Evolutionary conservation across 2,329 filamentous ascomycete species (phyloP).

Genomic region (Colletotrichum scovillei): DNA sequence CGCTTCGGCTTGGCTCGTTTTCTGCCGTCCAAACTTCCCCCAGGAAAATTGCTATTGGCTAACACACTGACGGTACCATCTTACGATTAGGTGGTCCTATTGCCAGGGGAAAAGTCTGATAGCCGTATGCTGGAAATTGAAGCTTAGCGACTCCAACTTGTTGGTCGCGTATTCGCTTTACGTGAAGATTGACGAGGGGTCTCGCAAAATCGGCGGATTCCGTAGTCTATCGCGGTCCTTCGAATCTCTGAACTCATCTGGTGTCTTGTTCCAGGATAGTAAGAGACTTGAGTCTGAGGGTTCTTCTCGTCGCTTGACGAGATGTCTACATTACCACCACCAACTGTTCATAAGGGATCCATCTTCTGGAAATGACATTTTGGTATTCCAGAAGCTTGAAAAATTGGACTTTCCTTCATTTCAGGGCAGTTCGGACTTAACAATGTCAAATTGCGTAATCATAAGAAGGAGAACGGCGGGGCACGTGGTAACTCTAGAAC

Average conservation of each 20-base stretch:
- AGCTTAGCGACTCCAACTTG: not conserved
- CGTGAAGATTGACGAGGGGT: too few relatives aligned
- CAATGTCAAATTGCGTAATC: too few relatives aligned
- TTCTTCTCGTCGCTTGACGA: too few relatives aligned
- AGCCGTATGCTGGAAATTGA: not conserved
- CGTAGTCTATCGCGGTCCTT: not conserved
- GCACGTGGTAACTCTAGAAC: too few relatives aligned
- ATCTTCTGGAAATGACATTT: not conserved
- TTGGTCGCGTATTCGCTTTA: not conserved
- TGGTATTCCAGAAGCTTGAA: not conserved
- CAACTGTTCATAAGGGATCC: too few relatives aligned
- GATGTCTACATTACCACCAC: too few relatives aligned
- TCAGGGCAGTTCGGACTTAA: too few relatives aligned
- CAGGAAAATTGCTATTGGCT: not conserved
- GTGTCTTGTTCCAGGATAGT: not conserved
- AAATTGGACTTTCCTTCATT: too few relatives aligned
- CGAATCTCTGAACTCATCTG: not conserved
- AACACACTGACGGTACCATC: not conserved
- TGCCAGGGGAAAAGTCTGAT: not conserved
- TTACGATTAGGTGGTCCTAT: not conserved
- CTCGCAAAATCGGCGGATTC: not conserved
- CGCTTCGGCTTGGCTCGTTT: not conserved
- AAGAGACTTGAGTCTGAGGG: too few relatives aligned
- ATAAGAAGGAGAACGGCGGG: too few relatives aligned
- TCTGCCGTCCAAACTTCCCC: too few relatives aligned